These are phyloP conservation scores for Linum tenue DNA, from an alignment of 345 rosid genomes.

Conservation along the genomic window DNA sequence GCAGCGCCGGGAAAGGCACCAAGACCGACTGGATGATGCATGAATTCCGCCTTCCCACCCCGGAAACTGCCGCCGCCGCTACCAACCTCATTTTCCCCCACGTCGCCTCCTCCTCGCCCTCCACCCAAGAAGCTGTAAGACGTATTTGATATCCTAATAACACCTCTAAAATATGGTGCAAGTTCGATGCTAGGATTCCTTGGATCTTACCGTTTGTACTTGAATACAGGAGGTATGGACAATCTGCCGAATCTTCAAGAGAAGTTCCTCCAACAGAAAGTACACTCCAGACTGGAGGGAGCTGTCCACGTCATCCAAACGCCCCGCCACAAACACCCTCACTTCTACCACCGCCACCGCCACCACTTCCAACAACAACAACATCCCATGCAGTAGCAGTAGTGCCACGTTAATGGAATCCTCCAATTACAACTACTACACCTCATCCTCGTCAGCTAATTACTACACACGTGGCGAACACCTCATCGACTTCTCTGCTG, in stretches of 20 bases:
- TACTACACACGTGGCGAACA: neutral
- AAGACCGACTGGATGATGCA: slow-evolving; percentile 99
- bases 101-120: slow-evolving; percentile 14
- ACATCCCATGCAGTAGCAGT: neutral
- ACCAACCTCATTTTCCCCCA: neutral
- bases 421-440: neutral
- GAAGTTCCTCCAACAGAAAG: slow-evolving; percentile 39
- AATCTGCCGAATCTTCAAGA: slow-evolving; percentile 63
- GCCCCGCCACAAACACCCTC: slow-evolving; percentile 1
- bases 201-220: too few relatives aligned
- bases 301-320: slow-evolving; percentile 22
- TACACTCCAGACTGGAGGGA: slow-evolving; percentile 57
- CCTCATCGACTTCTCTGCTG: neutral
- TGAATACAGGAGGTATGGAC: slow-evolving; percentile 79
- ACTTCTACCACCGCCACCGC: too few relatives aligned
- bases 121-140: slow-evolving; percentile 57
- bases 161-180: too few relatives aligned
- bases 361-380: slow-evolving; percentile 6
- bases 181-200: too few relatives aligned
- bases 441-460: neutral
- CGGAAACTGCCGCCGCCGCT: slow-evolving; percentile 11
- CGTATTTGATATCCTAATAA: slow-evolving; percentile 3
- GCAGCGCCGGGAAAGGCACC: slow-evolving; percentile 87
- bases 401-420: too few relatives aligned
- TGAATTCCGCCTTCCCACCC: slow-evolving; percentile 77